Evolutionary conservation across 2,329 filamentous ascomycete species (phyloP), one percentile per base, ranked within the genome.

Genomic region (Neonectria hederae): DNA sequence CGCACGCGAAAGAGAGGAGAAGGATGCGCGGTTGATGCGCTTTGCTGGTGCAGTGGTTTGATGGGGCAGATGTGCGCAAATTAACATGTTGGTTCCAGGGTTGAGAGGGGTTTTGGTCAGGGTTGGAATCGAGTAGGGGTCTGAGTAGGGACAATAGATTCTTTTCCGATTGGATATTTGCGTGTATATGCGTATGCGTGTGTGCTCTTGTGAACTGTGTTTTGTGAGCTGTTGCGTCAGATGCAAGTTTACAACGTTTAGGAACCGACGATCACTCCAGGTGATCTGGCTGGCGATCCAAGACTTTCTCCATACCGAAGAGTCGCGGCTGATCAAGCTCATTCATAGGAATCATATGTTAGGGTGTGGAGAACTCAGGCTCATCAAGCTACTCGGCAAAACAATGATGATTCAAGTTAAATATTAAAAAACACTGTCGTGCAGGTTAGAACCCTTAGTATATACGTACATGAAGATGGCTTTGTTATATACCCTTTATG

Each of bases 141-240:
- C 46, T 63, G 64, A 62, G 61, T 69, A 71, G 71, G 69, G 65
- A 71, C 67, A 73, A 72, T 73, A 73, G 65, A 74, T 70, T 65
- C 64, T 62, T 71, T 73, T 72, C 68, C 67, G 58, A 67, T 72
- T 73, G 71, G 71, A 63, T 70, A 71, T 45, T 63, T 40, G 67
- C 58, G 58, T 42, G 57, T 63, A 48, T 40, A 17, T 8, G 13
- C 45, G n/a, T 22, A 28, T 9, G 10, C 28, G 2, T 28, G n/a
- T 55, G 24, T 53, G 26, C 38, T 38, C 5, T 28, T 35, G 49
- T 22, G 51, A 22, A 11, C 49, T 28, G 14, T 28, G 19, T 14
- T 21, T 13, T 13, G 4, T 19, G n/a, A 10, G n/a, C 17, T 19
- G 1, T n/a, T 19, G 17, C 26, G 14, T 28, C 28, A n/a, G n/a